Evolutionary conservation across 2,329 filamentous ascomycete species (phyloP).

Genomic region (Nannizzia gypsea): DNA sequence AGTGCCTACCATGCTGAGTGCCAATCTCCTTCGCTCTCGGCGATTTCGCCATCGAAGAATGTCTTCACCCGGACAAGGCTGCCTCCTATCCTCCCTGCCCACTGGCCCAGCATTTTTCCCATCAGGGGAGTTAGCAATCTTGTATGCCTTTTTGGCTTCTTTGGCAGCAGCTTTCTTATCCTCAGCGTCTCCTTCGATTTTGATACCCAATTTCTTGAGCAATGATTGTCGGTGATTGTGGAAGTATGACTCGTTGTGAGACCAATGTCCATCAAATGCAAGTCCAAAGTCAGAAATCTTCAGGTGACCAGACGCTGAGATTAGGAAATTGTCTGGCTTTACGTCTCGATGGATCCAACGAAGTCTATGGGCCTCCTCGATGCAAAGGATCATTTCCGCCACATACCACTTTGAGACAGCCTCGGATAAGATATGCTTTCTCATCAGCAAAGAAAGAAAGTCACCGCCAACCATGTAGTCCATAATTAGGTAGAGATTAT

Average conservation of each 20-base stretch:
- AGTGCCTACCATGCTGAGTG: slow-evolving; percentile 80
- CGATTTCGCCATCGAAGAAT: slow-evolving; percentile 60
- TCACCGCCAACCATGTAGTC: slow-evolving; percentile 97
- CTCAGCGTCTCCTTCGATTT: slow-evolving; percentile 59
- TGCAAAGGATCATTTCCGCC: slow-evolving; percentile 89
- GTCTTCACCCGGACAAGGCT: slow-evolving; percentile 31
- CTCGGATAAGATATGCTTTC: slow-evolving; percentile 73
- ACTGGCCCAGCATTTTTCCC: slow-evolving; percentile 18
- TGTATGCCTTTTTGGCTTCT: slow-evolving; percentile 17
- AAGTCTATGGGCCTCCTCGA: slow-evolving; percentile 82
- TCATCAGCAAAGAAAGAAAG: slow-evolving; percentile 74
- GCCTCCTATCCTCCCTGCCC: slow-evolving; percentile 19
- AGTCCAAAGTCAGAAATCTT: slow-evolving; percentile 96
- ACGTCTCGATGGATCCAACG: slow-evolving; percentile 90
- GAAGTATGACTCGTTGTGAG: slow-evolving; percentile 79
- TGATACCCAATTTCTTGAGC: slow-evolving; percentile 62
- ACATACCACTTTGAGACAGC: slow-evolving; percentile 72
- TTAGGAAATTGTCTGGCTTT: slow-evolving; percentile 95
- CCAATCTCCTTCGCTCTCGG: slow-evolving; percentile 57
- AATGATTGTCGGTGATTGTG: slow-evolving; percentile 70
- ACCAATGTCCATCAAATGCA: slow-evolving; percentile 91
- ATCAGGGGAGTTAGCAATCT: not conserved
- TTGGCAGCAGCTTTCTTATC: slow-evolving; percentile 49
- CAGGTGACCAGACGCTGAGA: slow-evolving; percentile 74
- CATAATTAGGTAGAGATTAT: slow-evolving; percentile 86